Percentiles rank a stretch among this genome's conserved stretches.
These are phyloP conservation scores for Dendrobium chrysotoxum DNA, from an alignment of 106 monocot genomes.

Conservation along the genomic window DNA sequence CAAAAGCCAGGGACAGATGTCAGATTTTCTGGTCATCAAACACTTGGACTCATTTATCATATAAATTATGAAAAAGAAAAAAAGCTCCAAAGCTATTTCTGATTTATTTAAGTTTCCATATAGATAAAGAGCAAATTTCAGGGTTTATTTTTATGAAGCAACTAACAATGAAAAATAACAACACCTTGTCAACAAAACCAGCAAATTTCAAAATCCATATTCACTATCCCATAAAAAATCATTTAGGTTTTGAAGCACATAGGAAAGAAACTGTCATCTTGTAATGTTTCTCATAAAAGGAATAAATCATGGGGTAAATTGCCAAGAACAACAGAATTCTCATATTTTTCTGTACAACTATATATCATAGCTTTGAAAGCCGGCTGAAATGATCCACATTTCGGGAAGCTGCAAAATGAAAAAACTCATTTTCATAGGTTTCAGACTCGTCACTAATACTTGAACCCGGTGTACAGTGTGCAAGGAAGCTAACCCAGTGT, in stretches of 20 bases:
- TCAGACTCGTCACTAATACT: too few species aligned
- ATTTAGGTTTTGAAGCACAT: too few species aligned
- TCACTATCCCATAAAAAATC: neutral
- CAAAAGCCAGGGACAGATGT: neutral
- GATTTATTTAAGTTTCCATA: neutral
- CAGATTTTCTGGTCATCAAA: neutral
- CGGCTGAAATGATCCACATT: too few species aligned
- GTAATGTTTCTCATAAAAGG: neutral
- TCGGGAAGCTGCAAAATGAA: too few species aligned
- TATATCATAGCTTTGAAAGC: too few species aligned
- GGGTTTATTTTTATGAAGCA: neutral
- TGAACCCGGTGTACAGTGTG: too few species aligned
- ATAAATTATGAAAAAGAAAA: neutral
- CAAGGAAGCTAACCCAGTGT: too few species aligned
- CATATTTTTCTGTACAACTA: neutral
- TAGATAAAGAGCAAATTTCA: neutral
- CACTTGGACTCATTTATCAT: neutral
- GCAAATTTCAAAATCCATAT: neutral
- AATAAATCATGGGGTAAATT: neutral
- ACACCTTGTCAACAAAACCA: neutral
- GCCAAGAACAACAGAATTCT: neutral
- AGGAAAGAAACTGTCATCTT: neutral
- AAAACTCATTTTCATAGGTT: too few species aligned
- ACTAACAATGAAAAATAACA: neutral
- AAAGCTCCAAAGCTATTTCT: neutral